Evolutionary conservation across 2,329 filamentous ascomycete species (phyloP).

Genomic region (Leptographium flavum): DNA sequence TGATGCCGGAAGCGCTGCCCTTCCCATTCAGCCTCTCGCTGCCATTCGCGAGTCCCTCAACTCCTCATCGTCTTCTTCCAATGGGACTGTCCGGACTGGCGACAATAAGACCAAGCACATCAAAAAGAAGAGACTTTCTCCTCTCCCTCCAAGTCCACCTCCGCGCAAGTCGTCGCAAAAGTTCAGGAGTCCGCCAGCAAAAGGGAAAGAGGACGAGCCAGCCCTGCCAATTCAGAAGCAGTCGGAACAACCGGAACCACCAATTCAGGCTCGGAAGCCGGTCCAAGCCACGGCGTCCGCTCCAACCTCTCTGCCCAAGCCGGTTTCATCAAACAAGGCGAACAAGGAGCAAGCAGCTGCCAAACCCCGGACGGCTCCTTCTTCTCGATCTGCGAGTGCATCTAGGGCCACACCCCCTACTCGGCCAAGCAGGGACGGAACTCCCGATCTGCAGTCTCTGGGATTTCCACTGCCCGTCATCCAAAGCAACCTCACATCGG

Average conservation of each 20-base stretch:
- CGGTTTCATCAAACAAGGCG: not conserved
- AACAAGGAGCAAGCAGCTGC: slow-evolving; percentile 8
- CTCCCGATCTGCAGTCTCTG: slow-evolving; percentile 44
- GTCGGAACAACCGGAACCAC: slow-evolving; percentile 6
- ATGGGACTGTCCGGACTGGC: slow-evolving; percentile 39
- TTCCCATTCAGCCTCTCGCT: slow-evolving; percentile 44
- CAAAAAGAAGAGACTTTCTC: slow-evolving; percentile 28
- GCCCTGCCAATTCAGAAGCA: slow-evolving; percentile 11
- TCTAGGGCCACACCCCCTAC: slow-evolving; percentile 31
- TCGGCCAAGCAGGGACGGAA: slow-evolving; percentile 56
- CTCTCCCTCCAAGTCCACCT: slow-evolving; percentile 43
- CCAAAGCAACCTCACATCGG: slow-evolving; percentile 44
- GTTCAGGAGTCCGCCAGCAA: slow-evolving; percentile 21
- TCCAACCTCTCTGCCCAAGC: not conserved
- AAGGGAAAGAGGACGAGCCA: slow-evolving; percentile 22
- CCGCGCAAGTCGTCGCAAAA: slow-evolving; percentile 48
- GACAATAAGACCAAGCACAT: slow-evolving; percentile 29
- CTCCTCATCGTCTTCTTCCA: slow-evolving; percentile 57
- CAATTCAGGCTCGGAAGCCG: not conserved
- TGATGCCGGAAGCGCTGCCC: slow-evolving; percentile 32
- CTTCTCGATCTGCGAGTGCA: not conserved
- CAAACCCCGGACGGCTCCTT: slow-evolving; percentile 11
- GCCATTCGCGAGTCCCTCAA: slow-evolving; percentile 55
- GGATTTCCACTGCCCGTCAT: slow-evolving; percentile 39
- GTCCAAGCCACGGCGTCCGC: not conserved